Evolutionary conservation across 768 basidiomycete genomes (phyloP), one percentile per base, ranked within the genome.

Genomic region (Calocera viscosa): DNA sequence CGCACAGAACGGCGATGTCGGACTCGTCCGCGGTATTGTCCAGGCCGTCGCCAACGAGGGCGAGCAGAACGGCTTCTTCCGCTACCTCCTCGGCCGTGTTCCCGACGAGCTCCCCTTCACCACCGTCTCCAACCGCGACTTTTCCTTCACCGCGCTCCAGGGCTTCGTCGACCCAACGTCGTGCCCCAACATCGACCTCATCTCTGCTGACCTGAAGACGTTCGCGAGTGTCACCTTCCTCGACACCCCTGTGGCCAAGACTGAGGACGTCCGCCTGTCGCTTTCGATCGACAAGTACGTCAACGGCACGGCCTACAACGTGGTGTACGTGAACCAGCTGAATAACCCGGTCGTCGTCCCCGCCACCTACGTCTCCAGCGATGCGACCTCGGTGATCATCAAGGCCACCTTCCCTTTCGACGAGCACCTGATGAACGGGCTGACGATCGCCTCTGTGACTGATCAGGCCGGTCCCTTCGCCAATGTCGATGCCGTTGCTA

Each of bases 21-120:
- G 63, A 16, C 40, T 67, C 2, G 67, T 67, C 67, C 39, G 64
- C n/a, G 63, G 64, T 38, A 34, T 67, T n/a, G 67, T 63, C 19
- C 43, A 32, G 33, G 41, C 64, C 64, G 64, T 67, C 40, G 67
- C 34, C 8, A 63, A 67, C 32, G 67, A 67, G 38, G 67, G 63
- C 39, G 40, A 67, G 49, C 67, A 67, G 63, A 49, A 67, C 35
- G 67, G 67, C 30, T 67, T 34, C 30, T 67, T 38, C 67, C 35
- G 67, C 5, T 38, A 28, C 32, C 19, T 67, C n/a, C 67, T 64
- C 16, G 63, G 64, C 22, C 24, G 33, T 7, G 35, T 22, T 2
- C 24, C 66, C 22, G 19, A 35, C 43, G 43, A 47, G 43, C 19
- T 47, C 8, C 43, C 43, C 43, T 47, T 47, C 43, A 47, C 43